Conservation (phyloP, 83 land plant genomes). For the Isoetes engelmannii region DNA sequence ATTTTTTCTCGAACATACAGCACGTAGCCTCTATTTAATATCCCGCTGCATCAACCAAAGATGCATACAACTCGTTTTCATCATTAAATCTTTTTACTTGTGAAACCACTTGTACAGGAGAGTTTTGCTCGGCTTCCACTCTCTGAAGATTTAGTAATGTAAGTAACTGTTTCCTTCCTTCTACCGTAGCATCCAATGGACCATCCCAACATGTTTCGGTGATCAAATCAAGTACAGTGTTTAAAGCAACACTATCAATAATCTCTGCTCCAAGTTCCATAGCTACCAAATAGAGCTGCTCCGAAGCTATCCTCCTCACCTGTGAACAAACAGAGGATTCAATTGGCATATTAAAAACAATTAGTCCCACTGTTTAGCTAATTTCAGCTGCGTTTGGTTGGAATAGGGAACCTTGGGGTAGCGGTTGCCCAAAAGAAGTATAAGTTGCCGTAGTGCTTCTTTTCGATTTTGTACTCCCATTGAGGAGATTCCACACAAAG, state of each 20-base stretch:
- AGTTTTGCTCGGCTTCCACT: conserved; percentile 3
- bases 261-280: conserved; percentile 57
- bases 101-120: conserved; percentile 4
- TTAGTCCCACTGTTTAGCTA: not conserved
- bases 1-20: too few species aligned
- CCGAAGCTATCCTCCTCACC: conserved; percentile 83
- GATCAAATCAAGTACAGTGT: conserved; percentile 57
- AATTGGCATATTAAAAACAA: not conserved
- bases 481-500: conserved; percentile 68
- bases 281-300: conserved; percentile 74
- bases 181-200: conserved; percentile 47
- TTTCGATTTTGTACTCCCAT: conserved; percentile 32
- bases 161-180: conserved; percentile 36
- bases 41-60: conserved; percentile 26
- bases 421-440: conserved; percentile 66
- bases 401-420: conserved; percentile 68
- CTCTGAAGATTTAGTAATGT: conserved; percentile 18
- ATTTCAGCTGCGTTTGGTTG: not conserved
- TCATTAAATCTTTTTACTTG: conserved; percentile 7
- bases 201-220: conserved; percentile 94
- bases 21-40: not conserved
- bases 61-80: conserved; percentile 39
- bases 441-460: conserved; percentile 50
- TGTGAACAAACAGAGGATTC: conserved; percentile 12
- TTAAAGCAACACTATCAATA: conserved; percentile 38